Evolutionary conservation across 1,139 yeast species (phyloP).

Genomic region (Sugiyamaella grinbergsii): DNA sequence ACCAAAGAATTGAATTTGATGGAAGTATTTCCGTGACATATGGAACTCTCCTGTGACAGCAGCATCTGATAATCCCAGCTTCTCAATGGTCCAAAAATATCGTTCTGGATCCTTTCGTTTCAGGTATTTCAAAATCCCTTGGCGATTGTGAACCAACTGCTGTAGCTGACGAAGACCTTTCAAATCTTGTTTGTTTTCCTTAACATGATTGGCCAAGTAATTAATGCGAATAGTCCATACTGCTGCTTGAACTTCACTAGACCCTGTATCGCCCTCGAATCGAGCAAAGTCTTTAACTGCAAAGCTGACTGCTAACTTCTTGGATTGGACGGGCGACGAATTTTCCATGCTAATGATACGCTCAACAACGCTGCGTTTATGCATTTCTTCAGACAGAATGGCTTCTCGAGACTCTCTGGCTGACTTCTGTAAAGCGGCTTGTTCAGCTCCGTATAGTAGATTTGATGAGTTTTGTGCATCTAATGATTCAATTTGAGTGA

Average conservation of each 20-base stretch:
- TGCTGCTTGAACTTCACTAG: constrained; percentile 96
- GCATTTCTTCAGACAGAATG: constrained; percentile 51
- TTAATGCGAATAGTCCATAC: constrained; percentile 79
- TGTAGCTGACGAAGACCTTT: constrained; percentile 69
- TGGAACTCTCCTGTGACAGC: constrained; percentile 78
- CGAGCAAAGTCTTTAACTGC: constrained; percentile 82
- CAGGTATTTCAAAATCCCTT: constrained; percentile 75
- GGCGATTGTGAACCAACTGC: constrained; percentile 86
- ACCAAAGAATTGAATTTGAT: constrained; percentile 84
- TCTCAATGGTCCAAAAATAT: constrained; percentile 83
- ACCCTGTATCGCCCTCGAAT: constrained; percentile 88
- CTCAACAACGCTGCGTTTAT: constrained; percentile 66
- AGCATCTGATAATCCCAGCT: constrained; percentile 83
- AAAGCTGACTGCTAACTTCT: constrained; percentile 58
- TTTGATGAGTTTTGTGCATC: constrained; percentile 64
- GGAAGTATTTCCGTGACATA: constrained; percentile 81
- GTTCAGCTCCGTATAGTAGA: constrained; percentile 75
- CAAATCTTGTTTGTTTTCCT: constrained; percentile 71
- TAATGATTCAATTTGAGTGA: constrained; percentile 49
- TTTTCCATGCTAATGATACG: constrained; percentile 77
- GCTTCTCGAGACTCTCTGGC: constrained; percentile 35
- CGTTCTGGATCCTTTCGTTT: constrained; percentile 76
- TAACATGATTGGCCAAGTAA: constrained; percentile 73
- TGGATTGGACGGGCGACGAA: constrained; percentile 60
- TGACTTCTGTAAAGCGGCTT: constrained; percentile 53